Evolutionary conservation across 192 early-diverging fungal genomes (phyloP).

Genomic region (Backusella morwellensis): DNA sequence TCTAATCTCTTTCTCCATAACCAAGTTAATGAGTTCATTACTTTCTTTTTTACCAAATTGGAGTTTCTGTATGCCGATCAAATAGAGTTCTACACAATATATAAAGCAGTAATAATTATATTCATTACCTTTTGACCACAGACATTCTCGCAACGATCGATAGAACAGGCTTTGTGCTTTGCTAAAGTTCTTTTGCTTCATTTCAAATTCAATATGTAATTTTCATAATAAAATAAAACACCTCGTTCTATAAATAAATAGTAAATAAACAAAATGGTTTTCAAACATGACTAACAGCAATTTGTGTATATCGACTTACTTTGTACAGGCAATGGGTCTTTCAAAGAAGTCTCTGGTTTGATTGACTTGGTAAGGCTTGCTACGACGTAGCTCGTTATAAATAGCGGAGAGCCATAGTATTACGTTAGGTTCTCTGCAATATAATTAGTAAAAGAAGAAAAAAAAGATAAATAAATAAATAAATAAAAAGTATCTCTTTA

Average conservation of each 20-base stretch:
- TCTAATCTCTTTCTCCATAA: conserved; percentile 69
- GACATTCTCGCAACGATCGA: conserved; percentile 60
- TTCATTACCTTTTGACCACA: conserved; percentile 62
- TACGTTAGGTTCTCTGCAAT: conserved; percentile 47
- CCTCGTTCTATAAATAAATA: conserved; percentile 33
- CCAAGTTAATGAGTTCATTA: conserved; percentile 47
- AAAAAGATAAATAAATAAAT: neutral
- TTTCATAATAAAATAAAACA: conserved; percentile 56
- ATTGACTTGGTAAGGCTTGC: conserved; percentile 50
- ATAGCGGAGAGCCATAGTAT: conserved; percentile 56
- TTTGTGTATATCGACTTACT: conserved; percentile 21
- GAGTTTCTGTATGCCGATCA: conserved; percentile 49
- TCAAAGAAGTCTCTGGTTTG: conserved; percentile 59
- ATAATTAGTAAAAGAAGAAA: neutral
- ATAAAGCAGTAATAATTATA: neutral
- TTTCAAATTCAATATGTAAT: conserved; percentile 60
- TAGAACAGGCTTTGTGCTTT: conserved; percentile 54
- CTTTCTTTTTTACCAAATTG: conserved; percentile 49
- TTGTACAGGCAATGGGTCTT: conserved; percentile 41
- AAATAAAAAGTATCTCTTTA: neutral
- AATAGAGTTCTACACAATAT: conserved; percentile 45
- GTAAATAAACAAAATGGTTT: conserved; percentile 10
- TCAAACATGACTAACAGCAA: neutral
- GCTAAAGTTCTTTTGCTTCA: conserved; percentile 33
- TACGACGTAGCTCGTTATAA: conserved; percentile 53